phyloP scores from a whole-genome alignment of 108 stramenopile genomes.

The Chaetoceros muelleri region DNA sequence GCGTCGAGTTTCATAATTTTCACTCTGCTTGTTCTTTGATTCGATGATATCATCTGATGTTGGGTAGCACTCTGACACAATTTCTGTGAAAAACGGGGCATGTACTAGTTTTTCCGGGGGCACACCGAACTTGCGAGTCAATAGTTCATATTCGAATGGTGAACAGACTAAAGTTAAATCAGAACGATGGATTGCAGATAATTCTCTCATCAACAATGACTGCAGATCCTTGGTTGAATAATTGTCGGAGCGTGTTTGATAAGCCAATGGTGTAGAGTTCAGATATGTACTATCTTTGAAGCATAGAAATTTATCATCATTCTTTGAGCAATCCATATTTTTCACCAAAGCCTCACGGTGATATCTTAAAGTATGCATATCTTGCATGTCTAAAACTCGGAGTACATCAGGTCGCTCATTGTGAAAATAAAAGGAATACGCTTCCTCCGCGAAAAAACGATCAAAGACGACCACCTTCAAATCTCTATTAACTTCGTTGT shows the following conservation, averaged over 20 bases:
- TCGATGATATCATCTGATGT: neutral
- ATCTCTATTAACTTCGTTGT: conserved; percentile 6
- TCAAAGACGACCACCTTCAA: conserved; percentile 48
- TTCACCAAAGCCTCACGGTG: conserved; percentile 34
- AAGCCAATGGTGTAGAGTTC: neutral
- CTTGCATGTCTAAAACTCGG: conserved; percentile 76
- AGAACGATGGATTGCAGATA: conserved; percentile 56
- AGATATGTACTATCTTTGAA: neutral
- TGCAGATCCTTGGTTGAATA: neutral
- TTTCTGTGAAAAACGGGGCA: conserved; percentile 33
- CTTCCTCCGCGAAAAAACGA: conserved; percentile 66
- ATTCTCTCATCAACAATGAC: conserved; percentile 32
- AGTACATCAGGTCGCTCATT: conserved; percentile 28
- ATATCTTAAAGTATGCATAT: conserved; percentile 60
- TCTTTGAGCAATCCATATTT: conserved; percentile 13
- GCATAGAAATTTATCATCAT: conserved; percentile 7
- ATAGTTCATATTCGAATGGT: conserved; percentile 29
- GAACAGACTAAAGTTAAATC: conserved; percentile 63
- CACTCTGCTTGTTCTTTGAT: neutral
- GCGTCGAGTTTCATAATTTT: conserved; percentile 5
- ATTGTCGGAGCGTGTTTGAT: neutral
- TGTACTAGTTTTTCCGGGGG: conserved; percentile 26
- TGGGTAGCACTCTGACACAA: neutral
- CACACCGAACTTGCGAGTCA: conserved; percentile 20
- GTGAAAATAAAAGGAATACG: conserved; percentile 48